Evolutionary conservation across 495 filamentous ascomycete genomes (phyloP).

Genomic region (Thozetella sp.): DNA sequence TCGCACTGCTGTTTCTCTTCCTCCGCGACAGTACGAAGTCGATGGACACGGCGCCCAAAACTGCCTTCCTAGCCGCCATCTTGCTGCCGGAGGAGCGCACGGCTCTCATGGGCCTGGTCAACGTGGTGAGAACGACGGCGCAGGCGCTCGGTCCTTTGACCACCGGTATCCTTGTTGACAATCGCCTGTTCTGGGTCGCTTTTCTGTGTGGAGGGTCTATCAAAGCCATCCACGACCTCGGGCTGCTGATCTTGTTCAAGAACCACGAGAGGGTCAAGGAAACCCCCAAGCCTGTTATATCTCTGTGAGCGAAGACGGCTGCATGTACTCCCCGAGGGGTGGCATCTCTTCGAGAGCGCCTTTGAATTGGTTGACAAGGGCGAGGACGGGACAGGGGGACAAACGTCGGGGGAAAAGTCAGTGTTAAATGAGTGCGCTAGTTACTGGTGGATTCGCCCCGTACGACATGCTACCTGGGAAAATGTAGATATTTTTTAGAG

Average conservation of each 20-base stretch:
- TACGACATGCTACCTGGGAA: too few species aligned
- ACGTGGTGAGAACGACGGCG: slow-evolving; percentile 65
- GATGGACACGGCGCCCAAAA: slow-evolving; percentile 83
- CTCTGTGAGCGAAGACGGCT: too few species aligned
- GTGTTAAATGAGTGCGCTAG: too few species aligned
- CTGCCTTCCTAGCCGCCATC: slow-evolving; percentile 76
- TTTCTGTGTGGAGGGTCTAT: slow-evolving; percentile 68
- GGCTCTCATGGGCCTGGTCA: slow-evolving; percentile 73
- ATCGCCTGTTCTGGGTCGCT: slow-evolving; percentile 65
- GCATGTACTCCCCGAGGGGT: too few species aligned
- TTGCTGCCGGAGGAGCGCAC: slow-evolving; percentile 76
- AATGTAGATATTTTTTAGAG: too few species aligned
- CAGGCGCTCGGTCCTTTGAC: slow-evolving; percentile 66
- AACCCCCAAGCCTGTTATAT: too few species aligned
- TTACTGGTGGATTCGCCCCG: too few species aligned
- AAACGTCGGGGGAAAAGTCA: too few species aligned
- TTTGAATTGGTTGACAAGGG: too few species aligned
- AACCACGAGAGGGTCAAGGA: neutral
- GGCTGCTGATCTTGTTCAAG: slow-evolving; percentile 63
- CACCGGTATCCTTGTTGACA: slow-evolving; percentile 69
- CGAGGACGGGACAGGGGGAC: too few species aligned
- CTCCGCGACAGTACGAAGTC: slow-evolving; percentile 70
- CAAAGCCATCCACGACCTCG: slow-evolving; percentile 74
- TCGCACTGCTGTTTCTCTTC: slow-evolving; percentile 65
- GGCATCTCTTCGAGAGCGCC: too few species aligned